Evolutionary conservation across 129 eudicot genomes (phyloP).

Genomic region (Lonicera japonica): DNA sequence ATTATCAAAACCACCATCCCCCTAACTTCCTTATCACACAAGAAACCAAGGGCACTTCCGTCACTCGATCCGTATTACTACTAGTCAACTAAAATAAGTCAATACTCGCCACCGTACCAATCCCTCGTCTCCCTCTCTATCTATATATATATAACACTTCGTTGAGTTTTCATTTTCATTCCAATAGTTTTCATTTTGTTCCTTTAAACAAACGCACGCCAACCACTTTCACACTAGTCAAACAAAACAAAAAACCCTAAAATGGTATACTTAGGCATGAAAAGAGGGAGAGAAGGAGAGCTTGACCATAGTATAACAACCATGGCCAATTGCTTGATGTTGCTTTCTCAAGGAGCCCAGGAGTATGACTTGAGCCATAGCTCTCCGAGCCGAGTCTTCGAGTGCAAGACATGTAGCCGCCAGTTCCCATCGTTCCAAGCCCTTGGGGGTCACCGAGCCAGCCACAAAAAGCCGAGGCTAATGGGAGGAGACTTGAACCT

Average conservation of each 20-base stretch:
- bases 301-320: not conserved
- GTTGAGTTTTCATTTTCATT: not conserved
- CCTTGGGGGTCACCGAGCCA: slow-evolving; percentile 40
- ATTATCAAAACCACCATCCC: not conserved
- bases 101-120: slow-evolving; percentile 1
- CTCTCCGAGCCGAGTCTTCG: slow-evolving; percentile 10
- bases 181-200: not conserved
- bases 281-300: not conserved
- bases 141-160: not conserved
- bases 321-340: slow-evolving; percentile 41
- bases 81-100: not conserved
- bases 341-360: slow-evolving; percentile 20
- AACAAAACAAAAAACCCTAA: not conserved
- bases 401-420: slow-evolving; percentile 34
- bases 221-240: not conserved
- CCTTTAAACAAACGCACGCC: not conserved
- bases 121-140: not conserved
- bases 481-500: slow-evolving; percentile 4
- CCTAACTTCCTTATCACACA: not conserved
- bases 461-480: slow-evolving; percentile 36
- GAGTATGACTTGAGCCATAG: slow-evolving; percentile 2
- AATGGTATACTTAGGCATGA: not conserved
- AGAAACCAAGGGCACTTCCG: not conserved
- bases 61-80: not conserved
- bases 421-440: slow-evolving; percentile 34